Evolutionary conservation across 768 basidiomycete genomes (phyloP), one percentile per base, ranked within the genome.

Genomic region (Macrolepiota albuminosa): DNA sequence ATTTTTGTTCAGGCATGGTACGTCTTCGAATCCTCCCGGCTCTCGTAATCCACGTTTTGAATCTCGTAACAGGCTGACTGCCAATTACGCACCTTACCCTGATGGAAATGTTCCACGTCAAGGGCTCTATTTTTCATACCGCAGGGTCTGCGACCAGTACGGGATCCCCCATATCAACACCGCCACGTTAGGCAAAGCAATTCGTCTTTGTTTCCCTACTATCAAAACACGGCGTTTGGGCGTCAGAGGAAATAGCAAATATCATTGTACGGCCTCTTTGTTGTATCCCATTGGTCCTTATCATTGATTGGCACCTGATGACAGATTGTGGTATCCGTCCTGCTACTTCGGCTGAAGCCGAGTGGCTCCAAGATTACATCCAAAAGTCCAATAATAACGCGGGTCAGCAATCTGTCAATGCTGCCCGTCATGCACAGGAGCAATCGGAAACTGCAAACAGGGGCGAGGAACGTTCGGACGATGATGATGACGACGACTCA

Each of bases 111-210:
- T 95, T 39, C 91, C 94, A 48, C 86, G 94, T 55, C 94, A 96
- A 70, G 94, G 93, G 6, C 84, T 97, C 54, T 97, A 95, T 74
- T 92, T 93, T 70, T 95, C 93, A 37, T 97, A 95, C 75, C 84
- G 89, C 62, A 81, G 92, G 57, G 87, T 95, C 58, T 95, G 92
- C 73, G 91, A 94, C 76, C 89, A 93, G 74, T 93, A 95, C 75
- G 89, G 90, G 54, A 91, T 95, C 61, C 91, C 91, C 55, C 92
- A 95, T 69, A 93, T 96, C 78, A 97, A 95, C 79, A 93, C 94
- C 40, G 95, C 95, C 65, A 94, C 94, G 1, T 82, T 97, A 67
- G 95, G 95, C 62, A 97, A 97, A 74, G 93, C 94, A 49, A 94
- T 97, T 69, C 83, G 93, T 63, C 83, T 91, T 57, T 95, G 93